Evolutionary conservation across 2,329 filamentous ascomycete genomes (phyloP).

Genomic region (Fusarium sp.): DNA sequence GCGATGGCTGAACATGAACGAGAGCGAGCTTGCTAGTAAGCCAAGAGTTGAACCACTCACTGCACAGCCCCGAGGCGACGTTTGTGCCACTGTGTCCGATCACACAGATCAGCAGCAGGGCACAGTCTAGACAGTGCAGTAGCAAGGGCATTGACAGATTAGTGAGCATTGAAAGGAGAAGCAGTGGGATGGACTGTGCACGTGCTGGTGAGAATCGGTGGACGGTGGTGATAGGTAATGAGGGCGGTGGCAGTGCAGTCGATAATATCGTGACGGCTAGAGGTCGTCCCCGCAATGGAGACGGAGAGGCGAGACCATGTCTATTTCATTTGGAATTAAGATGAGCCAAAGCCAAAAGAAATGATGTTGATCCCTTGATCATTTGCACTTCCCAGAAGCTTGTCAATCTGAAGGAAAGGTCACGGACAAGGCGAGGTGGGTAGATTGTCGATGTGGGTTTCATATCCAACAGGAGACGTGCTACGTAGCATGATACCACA

Average conservation of each 20-base stretch:
- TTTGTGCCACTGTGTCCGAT: constrained; percentile 23
- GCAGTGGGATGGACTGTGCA: constrained; percentile 22
- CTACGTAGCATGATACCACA: not conserved
- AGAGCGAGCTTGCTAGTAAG: constrained; percentile 24
- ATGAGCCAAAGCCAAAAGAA: constrained; percentile 19
- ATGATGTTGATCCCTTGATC: constrained; percentile 8
- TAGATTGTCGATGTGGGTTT: not conserved
- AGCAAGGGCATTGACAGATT: not conserved
- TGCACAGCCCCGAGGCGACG: constrained; percentile 26
- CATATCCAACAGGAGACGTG: not conserved
- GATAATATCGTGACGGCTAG: constrained; percentile 18
- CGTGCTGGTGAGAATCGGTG: not conserved
- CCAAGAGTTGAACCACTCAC: constrained; percentile 21
- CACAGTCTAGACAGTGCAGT: constrained; percentile 22
- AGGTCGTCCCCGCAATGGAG: constrained; percentile 16
- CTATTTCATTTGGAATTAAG: constrained; percentile 23
- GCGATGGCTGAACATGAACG: constrained; percentile 17
- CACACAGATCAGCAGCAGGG: constrained; percentile 13
- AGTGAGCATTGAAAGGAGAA: not conserved
- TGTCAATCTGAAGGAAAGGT: not conserved
- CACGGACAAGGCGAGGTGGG: not conserved
- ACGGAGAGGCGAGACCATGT: constrained; percentile 18
- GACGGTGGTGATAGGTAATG: constrained; percentile 13
- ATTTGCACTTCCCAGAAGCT: not conserved
- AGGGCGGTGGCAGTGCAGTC: constrained; percentile 37